Base-by-base conservation (phyloP, 768 basidiomycete species). In the Suillus bovinus region DNA sequence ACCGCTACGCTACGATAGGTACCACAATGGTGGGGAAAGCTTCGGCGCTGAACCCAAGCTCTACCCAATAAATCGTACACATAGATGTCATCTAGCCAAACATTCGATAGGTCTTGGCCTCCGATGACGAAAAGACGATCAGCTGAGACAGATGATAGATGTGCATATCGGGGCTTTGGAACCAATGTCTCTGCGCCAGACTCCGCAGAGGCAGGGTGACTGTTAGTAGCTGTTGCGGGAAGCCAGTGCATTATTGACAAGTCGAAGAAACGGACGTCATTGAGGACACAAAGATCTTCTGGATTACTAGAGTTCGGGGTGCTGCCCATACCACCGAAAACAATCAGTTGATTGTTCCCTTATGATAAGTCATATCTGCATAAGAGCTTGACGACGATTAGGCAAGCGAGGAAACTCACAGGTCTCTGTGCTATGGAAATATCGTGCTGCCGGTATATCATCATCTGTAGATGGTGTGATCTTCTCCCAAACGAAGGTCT, bases 301-400 rank as follows among this genome's bases (percentile, higher is more conserved):
- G 88, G 82, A 68, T 83, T 87, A 47, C 82, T 78, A 1, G 88
- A 83, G 65, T 90, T 85, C 13, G 87, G 83, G 69, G 87, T 80
- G 75, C 91, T 88, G 71, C 91, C 88, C 95, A 98, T 97, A 13
- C 96, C 96, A 22, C 96, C 96, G 71, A 98, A 98, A 56, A 98
- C 81, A 65, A 99, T 87, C 59, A 99, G 81, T 68, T 93, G 88
- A 73, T 91, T 89, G 71, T 91, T 89, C 94, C 94, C 91, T 65
- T 63, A 61, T 59, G 66, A 68, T 9, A 59, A 33, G 41, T 64
- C 22, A 69, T 66, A 33, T 66, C 62, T 66, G 63, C 31, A 67
- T 16, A 42, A 63, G 31, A 41, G 60, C 58, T 10, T 57, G 33
- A 58, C 39, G 13, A 60, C 36, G 36, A 47, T 22, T 27, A 24